Base-by-base conservation (phyloP, 169 alveolate genomes). In the Amoebophrya sp. region DNA sequence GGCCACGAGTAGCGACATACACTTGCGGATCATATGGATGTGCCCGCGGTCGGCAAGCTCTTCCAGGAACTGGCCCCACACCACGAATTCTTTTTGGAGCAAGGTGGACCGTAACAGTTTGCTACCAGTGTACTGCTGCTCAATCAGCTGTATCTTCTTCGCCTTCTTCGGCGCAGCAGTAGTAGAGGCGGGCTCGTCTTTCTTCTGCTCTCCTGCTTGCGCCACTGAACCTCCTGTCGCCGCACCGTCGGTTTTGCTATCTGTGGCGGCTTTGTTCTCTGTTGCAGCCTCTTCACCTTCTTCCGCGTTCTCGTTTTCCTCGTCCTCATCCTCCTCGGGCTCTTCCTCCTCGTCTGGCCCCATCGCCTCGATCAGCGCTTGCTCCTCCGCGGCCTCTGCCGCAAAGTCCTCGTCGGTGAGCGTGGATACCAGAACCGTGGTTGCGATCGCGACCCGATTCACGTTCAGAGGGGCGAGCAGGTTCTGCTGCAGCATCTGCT, bases 401-500 rank as follows among this genome's bases (percentile, higher is more conserved):
- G 83, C 83, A 25, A 66, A 66, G 83, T 66, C 83, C 18, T 66
- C 83, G 38, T 66, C 83, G 38, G 83, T 66, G 38, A 66, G 83
- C 35, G 83, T 66, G 83, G 83, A 66, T 2, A 66, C 35, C 32
- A 66, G 83, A 2, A n/a, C 35, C 83, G 83, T 66, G 7, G 83
- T 66, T n/a, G 83, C 83, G 1, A 66, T 66, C 10, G 83, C 83
- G 38, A 66, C 83, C 35, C 83, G 83, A 25, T 66, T 66, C 83
- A 66, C 83, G 83, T 66, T 66, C 32, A 66, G 29, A 18, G 83
- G 83, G 29, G 83, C 12, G 7, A 66, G 83, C 35, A 66, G 83
- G 83, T 66, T 66, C 35, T 66, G 83, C 83, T 66, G 83, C 7
- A 66, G 83, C 83, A 66, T 66, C 32, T 66, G 83, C 83, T 66